Evolutionary conservation across 2,329 filamentous ascomycete genomes (phyloP).

Genomic region (Dothideomycetes sp.): DNA sequence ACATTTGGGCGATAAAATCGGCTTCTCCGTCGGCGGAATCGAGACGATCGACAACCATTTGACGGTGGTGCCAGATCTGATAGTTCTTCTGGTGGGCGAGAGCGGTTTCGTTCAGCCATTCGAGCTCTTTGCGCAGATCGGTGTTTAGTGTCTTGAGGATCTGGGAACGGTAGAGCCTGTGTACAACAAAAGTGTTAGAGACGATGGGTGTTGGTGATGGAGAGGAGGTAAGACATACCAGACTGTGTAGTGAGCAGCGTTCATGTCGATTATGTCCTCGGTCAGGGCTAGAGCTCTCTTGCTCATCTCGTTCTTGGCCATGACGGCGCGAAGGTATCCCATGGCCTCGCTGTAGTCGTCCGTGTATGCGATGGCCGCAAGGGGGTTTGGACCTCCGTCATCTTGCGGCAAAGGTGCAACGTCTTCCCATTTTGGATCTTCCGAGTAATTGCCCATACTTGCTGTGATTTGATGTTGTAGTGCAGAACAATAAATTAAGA

Average conservation of each 20-base stretch:
- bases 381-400: constrained; percentile 64
- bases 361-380: constrained; percentile 88
- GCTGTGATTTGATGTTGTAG: not conserved
- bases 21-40: constrained; percentile 57
- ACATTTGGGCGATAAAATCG: constrained; percentile 69
- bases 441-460: constrained; percentile 43
- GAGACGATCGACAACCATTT: constrained; percentile 48
- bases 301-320: constrained; percentile 79
- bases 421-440: constrained; percentile 74
- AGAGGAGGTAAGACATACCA: constrained; percentile 47
- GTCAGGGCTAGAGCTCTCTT: constrained; percentile 72
- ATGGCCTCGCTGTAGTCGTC: constrained; percentile 87
- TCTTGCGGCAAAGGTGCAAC: constrained; percentile 72
- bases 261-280: constrained; percentile 81
- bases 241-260: constrained; percentile 95
- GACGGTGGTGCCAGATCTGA: constrained; percentile 77
- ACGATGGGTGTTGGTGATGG: not conserved
- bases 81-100: constrained; percentile 91
- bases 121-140: constrained; percentile 61
- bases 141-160: constrained; percentile 60
- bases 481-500: not conserved
- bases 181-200: not conserved
- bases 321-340: constrained; percentile 85
- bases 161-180: constrained; percentile 73
- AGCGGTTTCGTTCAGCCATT: constrained; percentile 78